phyloP scores from a whole-genome alignment of 2,329 filamentous ascomycete species.

The Trichoderma asperellum region DNA sequence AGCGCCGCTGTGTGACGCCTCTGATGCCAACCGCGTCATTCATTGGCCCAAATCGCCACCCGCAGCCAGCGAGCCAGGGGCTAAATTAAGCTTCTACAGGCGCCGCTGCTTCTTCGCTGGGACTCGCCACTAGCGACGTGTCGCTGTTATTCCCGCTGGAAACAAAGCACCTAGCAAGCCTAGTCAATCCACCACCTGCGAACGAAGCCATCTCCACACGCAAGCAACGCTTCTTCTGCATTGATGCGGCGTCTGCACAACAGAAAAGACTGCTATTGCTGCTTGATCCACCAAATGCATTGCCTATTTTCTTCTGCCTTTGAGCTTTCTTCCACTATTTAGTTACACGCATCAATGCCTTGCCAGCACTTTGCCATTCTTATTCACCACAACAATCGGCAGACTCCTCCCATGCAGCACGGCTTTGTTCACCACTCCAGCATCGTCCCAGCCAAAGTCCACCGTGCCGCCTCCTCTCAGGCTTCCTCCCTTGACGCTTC shows the following conservation, averaged over 20 bases:
- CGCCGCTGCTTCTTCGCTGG: background rate
- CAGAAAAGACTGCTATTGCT: no score
- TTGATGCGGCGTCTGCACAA: background rate
- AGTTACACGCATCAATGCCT: background rate
- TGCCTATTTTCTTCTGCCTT: background rate
- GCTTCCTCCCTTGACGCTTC: slow-evolving; percentile 23
- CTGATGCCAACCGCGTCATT: slow-evolving; percentile 13
- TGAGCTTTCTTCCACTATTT: background rate
- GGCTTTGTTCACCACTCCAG: slow-evolving; percentile 17
- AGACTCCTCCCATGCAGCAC: slow-evolving; percentile 12
- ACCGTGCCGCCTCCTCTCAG: slow-evolving; percentile 27
- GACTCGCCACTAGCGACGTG: background rate
- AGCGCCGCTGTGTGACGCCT: slow-evolving; percentile 22
- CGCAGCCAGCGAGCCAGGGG: background rate
- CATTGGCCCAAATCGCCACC: slow-evolving; percentile 17
- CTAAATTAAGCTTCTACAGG: slow-evolving; percentile 24
- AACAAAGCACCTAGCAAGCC: background rate
- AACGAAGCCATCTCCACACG: background rate
- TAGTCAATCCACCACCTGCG: no score
- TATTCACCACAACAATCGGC: slow-evolving; percentile 22
- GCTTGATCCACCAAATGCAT: no score
- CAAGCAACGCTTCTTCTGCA: background rate
- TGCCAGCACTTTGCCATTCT: slow-evolving; percentile 22
- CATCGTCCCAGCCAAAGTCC: slow-evolving; percentile 27
- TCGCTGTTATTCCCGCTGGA: background rate